A percentile compares a stretch with the other conserved stretches of the same genome.
Conservation (phyloP, 2,329 filamentous ascomycete species). For the Cladosporium austrohemisphaericum region DNA sequence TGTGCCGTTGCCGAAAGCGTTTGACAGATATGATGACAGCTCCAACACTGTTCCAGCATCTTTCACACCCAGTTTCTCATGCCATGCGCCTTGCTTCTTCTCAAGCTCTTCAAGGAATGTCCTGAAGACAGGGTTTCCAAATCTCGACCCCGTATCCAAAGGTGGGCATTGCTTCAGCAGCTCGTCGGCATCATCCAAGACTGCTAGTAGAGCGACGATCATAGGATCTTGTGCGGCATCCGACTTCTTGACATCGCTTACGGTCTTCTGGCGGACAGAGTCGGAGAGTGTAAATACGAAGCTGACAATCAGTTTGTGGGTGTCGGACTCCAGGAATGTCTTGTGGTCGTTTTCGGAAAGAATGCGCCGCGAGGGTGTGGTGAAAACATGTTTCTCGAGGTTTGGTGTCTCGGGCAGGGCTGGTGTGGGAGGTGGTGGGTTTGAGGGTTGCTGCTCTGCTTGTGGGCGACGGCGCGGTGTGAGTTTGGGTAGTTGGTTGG, state of each 20-base stretch:
- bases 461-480: slow-evolving; percentile 59
- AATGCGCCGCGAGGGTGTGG: slow-evolving; percentile 74
- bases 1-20: slow-evolving; percentile 80
- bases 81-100: slow-evolving; percentile 55
- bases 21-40: slow-evolving; percentile 71
- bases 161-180: slow-evolving; percentile 70
- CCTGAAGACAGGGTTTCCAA: slow-evolving; percentile 90
- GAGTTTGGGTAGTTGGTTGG: slow-evolving; percentile 62
- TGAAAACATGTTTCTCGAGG: slow-evolving; percentile 52
- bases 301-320: slow-evolving; percentile 70
- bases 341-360: slow-evolving; percentile 76
- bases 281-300: slow-evolving; percentile 88
- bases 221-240: slow-evolving; percentile 51
- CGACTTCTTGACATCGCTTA: slow-evolving; percentile 58
- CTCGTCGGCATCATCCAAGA: slow-evolving; percentile 66
- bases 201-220: slow-evolving; percentile 61
- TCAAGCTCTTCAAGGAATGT: slow-evolving; percentile 68
- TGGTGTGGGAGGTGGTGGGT: slow-evolving; percentile 71
- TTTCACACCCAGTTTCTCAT: slow-evolving; percentile 55
- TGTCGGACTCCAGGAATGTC: slow-evolving; percentile 72
- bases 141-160: slow-evolving; percentile 83
- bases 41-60: slow-evolving; percentile 60
- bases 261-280: slow-evolving; percentile 66
- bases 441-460: slow-evolving; percentile 38
- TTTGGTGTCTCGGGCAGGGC: slow-evolving; percentile 62